Evolutionary conservation across 192 early-diverging fungal genomes (phyloP).

Genomic region (Rhizophagus clarus): DNA sequence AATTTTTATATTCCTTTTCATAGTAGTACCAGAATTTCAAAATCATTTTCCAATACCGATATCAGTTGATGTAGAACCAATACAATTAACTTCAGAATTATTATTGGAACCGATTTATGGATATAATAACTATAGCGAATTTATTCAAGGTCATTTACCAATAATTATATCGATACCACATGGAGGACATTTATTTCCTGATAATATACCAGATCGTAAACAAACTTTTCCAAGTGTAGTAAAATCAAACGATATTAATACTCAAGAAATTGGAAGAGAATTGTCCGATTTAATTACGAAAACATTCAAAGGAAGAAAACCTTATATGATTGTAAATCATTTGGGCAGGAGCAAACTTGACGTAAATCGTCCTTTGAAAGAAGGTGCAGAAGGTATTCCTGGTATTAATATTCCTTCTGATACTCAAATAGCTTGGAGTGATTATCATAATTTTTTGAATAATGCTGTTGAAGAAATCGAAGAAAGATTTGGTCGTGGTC

Average conservation of each 20-base stretch:
- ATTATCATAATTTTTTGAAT: constrained; percentile 22
- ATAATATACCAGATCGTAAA: not conserved
- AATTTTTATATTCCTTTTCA: too few species aligned
- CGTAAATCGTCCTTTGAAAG: too few species aligned
- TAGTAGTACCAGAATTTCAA: too few species aligned
- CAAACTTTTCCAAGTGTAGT: not conserved
- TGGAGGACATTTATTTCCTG: constrained; percentile 8
- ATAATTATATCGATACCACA: constrained; percentile 2
- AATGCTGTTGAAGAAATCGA: constrained; percentile 17
- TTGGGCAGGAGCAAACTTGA: too few species aligned
- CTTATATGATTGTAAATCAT: too few species aligned
- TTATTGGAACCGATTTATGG: not conserved
- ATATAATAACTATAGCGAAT: constrained; percentile 11
- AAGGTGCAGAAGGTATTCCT: too few species aligned
- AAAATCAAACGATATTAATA: constrained; percentile 8
- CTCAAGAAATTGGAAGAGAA: not conserved
- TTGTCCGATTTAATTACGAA: not conserved
- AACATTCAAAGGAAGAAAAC: too few species aligned
- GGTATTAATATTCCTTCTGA: not conserved
- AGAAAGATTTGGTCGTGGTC: not conserved
- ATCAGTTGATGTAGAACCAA: too few species aligned
- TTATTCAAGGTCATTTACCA: constrained; percentile 1
- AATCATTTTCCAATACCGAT: too few species aligned
- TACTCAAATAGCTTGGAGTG: not conserved
- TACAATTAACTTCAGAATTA: too few species aligned